phyloP scores from a whole-genome alignment of 768 basidiomycete species.

The Mycena crocata region DNA sequence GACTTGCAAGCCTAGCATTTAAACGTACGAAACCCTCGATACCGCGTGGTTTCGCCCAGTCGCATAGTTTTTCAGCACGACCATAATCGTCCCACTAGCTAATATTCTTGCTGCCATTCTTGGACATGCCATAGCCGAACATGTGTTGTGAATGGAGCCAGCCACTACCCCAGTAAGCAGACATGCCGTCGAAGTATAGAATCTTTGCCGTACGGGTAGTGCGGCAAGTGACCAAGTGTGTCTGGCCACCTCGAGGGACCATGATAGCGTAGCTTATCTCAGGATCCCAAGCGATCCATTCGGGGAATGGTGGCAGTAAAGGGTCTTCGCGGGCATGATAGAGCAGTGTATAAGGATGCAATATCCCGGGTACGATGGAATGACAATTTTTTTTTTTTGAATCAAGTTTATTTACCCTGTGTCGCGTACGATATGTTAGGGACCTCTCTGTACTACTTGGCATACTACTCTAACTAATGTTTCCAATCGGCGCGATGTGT shows the following conservation, averaged over 20 bases:
- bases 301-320: conserved; percentile 34
- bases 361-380: conserved; percentile 34
- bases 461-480: too few species aligned
- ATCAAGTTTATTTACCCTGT: too few species aligned
- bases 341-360: conserved; percentile 35
- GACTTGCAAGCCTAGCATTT: conserved; percentile 42
- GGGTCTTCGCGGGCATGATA: conserved; percentile 39
- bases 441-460: too few species aligned
- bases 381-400: too few species aligned
- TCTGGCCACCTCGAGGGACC: conserved; percentile 27
- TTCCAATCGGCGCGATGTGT: too few species aligned
- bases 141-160: conserved; percentile 41
- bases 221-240: conserved; percentile 36
- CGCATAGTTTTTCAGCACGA: conserved; percentile 34
- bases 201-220: conserved; percentile 30
- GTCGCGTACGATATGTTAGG: too few species aligned
- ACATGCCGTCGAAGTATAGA: conserved; percentile 26
- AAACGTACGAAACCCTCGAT: conserved; percentile 42
- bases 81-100: conserved; percentile 39
- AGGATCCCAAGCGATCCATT: conserved; percentile 42
- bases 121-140: conserved; percentile 36
- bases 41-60: conserved; percentile 31
- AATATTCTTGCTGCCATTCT: conserved; percentile 26
- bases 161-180: conserved; percentile 34
- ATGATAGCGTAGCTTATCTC: conserved; percentile 41